A percentile compares a stretch with the other conserved stretches of the same genome.
Evolutionary conservation across 768 basidiomycete species (phyloP).

Genomic region (Hortiboletus flavorubellus): DNA sequence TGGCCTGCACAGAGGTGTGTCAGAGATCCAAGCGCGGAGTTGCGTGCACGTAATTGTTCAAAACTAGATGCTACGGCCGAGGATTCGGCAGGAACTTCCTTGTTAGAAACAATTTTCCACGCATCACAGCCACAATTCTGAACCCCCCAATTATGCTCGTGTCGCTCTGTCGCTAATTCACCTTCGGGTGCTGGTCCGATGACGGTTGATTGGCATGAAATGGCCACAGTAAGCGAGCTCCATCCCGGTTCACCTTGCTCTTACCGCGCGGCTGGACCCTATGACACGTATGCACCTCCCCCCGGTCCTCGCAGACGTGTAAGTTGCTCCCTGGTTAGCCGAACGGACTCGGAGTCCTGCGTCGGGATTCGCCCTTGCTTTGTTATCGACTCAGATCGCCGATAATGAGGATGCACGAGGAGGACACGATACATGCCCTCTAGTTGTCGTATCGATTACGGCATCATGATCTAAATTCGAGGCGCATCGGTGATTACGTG

Average conservation of each 20-base stretch:
- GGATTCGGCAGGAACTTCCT: too few relatives aligned
- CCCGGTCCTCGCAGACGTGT: not conserved
- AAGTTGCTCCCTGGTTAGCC: not conserved
- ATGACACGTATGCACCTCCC: conserved; percentile 3
- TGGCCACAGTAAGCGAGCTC: not conserved
- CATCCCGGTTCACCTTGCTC: not conserved
- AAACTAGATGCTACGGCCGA: not conserved
- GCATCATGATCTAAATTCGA: not conserved
- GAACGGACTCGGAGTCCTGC: not conserved
- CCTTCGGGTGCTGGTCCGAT: not conserved
- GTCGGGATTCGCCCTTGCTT: conserved; percentile 6
- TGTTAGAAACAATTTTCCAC: too few relatives aligned
- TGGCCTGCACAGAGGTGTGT: not conserved
- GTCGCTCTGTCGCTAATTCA: not conserved
- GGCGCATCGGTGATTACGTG: too few relatives aligned
- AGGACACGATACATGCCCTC: not conserved
- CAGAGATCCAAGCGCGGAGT: not conserved
- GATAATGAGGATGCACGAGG: conserved; percentile 10
- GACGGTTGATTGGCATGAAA: not conserved
- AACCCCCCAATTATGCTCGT: not conserved
- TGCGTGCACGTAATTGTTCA: not conserved
- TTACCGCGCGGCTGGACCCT: conserved; percentile 13
- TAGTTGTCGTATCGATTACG: conserved; percentile 5
- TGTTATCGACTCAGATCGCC: not conserved
- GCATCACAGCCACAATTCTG: too few relatives aligned